Evolutionary conservation across 2,329 filamentous ascomycete species (phyloP), one percentile per base, ranked within the genome.

Genomic region (Neodidymelliopsis sp.): DNA sequence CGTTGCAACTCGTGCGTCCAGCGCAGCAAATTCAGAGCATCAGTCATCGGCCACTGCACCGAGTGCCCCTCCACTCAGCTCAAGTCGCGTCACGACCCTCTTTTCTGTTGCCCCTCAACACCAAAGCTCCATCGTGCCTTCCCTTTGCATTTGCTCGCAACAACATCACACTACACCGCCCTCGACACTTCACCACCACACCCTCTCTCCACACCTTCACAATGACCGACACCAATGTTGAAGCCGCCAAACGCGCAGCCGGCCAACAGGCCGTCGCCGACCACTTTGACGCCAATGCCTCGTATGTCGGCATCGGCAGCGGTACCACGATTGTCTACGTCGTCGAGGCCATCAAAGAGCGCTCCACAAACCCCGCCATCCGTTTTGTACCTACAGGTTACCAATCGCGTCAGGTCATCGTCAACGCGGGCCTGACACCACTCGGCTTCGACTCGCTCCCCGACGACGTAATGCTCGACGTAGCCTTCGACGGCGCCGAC

Each of bases 401-500:
- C 77, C 91, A 96, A 71, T 94, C 89, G 31, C 90, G 90, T 60
- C 88, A 91, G 63, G 84, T 97, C 42, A 95, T 99, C 66, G 82
- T 90, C 54, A 78, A 81, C 37, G 90, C 91, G 15, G 90, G 90
- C 2, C 79, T 97, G 45, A 84, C 83, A 18, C 85, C 94, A 10
- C 84, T 91, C 44, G 85, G 86, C 59, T 89, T 96, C 63, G 88
- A 93, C 66, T 84, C 88, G 52, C 78, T 95, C 12, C 87, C 89
- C 1, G 70, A 79, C 29, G 79, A 81, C 43, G 77, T 77, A 12
- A 69, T 86, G 69, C 81, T 99, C 20, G 93, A 97, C 66, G 88
- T 97, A 13, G 90, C 89, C 38, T 99, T 99, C 70, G 94, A 99
- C 69, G 94, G 94, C 43, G 94, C 94, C 4, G 94, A 99, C 71